phyloP scores from a whole-genome alignment of 768 basidiomycete species.

The Auricularia heimuer region DNA sequence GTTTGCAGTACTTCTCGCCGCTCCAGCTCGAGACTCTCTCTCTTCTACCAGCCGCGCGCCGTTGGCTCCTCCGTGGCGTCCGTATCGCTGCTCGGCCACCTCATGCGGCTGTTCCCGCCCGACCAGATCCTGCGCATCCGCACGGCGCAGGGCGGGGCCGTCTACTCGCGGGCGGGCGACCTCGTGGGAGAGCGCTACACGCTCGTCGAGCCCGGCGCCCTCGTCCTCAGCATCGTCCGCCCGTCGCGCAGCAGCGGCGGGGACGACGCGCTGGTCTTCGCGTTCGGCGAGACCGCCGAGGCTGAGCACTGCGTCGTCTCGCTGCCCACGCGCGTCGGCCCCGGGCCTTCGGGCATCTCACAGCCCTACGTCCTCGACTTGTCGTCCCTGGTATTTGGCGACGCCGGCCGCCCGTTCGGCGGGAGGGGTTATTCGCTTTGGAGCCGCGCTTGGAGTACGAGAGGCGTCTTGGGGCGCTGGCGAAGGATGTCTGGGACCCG shows the following conservation, averaged over 20 bases:
- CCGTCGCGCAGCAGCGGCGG: background rate
- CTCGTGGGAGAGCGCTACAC: slow-evolving; percentile 4
- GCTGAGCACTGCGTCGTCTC: slow-evolving; percentile 12
- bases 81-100: slow-evolving; percentile 12
- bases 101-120: slow-evolving; percentile 11
- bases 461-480: background rate
- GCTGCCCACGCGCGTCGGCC: slow-evolving; percentile 3
- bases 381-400: slow-evolving; percentile 16
- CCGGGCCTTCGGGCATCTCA: background rate
- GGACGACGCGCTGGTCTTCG: slow-evolving; percentile 1
- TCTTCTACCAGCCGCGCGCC: slow-evolving; percentile 14
- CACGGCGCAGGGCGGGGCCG: slow-evolving; percentile 9
- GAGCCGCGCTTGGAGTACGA: slow-evolving; percentile 10
- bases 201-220: slow-evolving; percentile 5
- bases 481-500: background rate
- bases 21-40: slow-evolving; percentile 13
- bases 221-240: slow-evolving; percentile 6
- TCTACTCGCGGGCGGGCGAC: slow-evolving; percentile 1
- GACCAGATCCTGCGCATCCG: slow-evolving; percentile 8
- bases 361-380: slow-evolving; percentile 9
- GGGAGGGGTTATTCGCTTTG: slow-evolving; percentile 10
- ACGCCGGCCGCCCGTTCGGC: slow-evolving; percentile 12
- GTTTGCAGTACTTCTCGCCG: slow-evolving; percentile 4
- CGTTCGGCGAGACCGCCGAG: slow-evolving; percentile 2
- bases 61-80: slow-evolving; percentile 13